Percentiles rank a stretch among this genome's conserved stretches.
phyloP scores from a whole-genome alignment of 2,329 filamentous ascomycete species.

The Alternaria solani region DNA sequence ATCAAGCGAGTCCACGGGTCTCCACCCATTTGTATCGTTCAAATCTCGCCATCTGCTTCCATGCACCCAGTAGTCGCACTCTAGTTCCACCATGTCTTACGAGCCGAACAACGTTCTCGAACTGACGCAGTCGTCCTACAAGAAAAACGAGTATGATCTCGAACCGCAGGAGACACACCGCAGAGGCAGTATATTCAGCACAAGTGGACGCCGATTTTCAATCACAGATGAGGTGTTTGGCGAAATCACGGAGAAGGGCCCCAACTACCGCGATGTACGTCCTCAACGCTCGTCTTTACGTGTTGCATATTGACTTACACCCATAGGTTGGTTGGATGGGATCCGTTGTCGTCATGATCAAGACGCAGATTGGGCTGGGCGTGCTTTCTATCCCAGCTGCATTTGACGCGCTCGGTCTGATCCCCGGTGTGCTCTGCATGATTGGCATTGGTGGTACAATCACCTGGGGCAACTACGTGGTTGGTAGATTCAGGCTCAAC shows the following conservation, averaged over 20 bases:
- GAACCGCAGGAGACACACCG: not conserved
- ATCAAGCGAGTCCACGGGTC: not conserved
- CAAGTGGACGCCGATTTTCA: not conserved
- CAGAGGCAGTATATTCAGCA: not conserved
- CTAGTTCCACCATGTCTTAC: not conserved
- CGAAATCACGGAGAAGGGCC: not conserved
- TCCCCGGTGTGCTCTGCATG: constrained; percentile 58
- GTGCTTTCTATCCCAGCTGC: constrained; percentile 58
- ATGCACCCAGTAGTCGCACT: not conserved
- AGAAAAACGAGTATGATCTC: not conserved
- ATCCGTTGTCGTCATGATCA: not conserved
- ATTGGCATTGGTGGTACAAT: not conserved
- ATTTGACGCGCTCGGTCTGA: constrained; percentile 56
- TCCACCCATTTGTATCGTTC: too few relatives aligned
- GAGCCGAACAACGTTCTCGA: not conserved
- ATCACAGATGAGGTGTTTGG: not conserved
- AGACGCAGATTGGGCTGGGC: constrained; percentile 21
- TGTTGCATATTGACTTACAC: not conserved
- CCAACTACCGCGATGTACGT: not conserved
- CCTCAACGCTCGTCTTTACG: not conserved
- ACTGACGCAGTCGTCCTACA: not conserved
- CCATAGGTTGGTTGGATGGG: not conserved
- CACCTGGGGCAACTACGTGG: not conserved
- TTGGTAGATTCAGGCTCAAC: not conserved
- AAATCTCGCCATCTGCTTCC: not conserved